phyloP scores from a whole-genome alignment of 306 rosid species.

The Cyclanthera cordifolia region DNA sequence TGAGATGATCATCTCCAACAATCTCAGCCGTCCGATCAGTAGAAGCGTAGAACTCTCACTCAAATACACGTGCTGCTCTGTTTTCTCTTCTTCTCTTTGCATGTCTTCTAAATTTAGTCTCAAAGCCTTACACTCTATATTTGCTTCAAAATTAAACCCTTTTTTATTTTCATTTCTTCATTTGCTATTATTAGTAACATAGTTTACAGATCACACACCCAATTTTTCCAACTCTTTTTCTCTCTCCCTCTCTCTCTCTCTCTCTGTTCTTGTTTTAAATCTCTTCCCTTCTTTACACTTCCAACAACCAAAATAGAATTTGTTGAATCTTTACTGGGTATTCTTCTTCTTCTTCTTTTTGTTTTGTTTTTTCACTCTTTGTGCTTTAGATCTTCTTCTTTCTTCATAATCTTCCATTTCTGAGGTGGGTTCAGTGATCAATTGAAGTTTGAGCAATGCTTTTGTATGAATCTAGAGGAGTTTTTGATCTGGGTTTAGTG shows the following conservation, averaged over 20 bases:
- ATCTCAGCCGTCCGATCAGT: slow-evolving; percentile 39
- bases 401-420: slow-evolving; percentile 14
- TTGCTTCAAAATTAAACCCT: slow-evolving; percentile 2
- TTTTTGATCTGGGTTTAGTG: too few relatives aligned
- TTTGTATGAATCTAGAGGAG: background rate
- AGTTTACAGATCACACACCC: slow-evolving; percentile 22
- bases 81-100: slow-evolving; percentile 44
- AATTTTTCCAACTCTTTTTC: background rate
- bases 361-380: background rate
- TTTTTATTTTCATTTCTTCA: slow-evolving; percentile 19
- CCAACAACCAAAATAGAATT: slow-evolving; percentile 1
- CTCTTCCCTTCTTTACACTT: background rate
- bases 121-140: slow-evolving; percentile 19
- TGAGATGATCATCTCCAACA: slow-evolving; percentile 20
- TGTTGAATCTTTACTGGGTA: slow-evolving; percentile 20
- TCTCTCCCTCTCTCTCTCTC: background rate
- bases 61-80: slow-evolving; percentile 80
- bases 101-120: slow-evolving; percentile 56
- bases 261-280: background rate
- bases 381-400: slow-evolving; percentile 45
- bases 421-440: slow-evolving; percentile 20
- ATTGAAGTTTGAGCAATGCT: slow-evolving; percentile 7
- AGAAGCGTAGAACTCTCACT: slow-evolving; percentile 52
- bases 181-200: slow-evolving; percentile 34
- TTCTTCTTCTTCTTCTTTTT: slow-evolving; percentile 16